Conservation (phyloP, 768 basidiomycete species). For the Mycena metata region DNA sequence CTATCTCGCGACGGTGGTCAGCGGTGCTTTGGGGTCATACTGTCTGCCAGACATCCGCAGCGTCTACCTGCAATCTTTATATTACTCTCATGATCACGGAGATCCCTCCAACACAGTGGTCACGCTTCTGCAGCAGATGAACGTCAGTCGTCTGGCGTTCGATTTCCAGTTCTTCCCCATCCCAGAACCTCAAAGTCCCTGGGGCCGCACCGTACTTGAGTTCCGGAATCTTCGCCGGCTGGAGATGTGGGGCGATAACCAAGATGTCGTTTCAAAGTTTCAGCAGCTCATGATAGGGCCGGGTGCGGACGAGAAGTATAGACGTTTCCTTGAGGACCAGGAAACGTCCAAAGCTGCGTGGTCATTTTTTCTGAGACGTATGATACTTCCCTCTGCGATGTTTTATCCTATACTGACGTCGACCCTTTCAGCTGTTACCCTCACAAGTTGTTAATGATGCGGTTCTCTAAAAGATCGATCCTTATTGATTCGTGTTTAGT, state of each 20-base stretch:
- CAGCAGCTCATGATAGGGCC: constrained; percentile 6
- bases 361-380: too few relatives aligned
- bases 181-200: not conserved
- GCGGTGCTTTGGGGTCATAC: not conserved
- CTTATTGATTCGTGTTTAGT: too few relatives aligned
- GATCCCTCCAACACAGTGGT: not conserved
- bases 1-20: not conserved
- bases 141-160: not conserved
- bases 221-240: not conserved
- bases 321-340: not conserved
- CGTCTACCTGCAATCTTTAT: not conserved
- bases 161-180: not conserved
- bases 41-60: constrained; percentile 19
- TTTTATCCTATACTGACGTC: too few relatives aligned
- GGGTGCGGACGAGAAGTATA: constrained; percentile 15
- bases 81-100: not conserved
- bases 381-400: too few relatives aligned
- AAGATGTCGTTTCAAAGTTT: not conserved
- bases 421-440: too few relatives aligned
- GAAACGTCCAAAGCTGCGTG: too few relatives aligned
- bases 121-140: constrained; percentile 6
- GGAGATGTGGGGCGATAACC: not conserved
- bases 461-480: too few relatives aligned
- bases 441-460: too few relatives aligned
- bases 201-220: not conserved